Evolutionary conservation across 83 land plant species (phyloP).

Genomic region (Larix sibirica): DNA sequence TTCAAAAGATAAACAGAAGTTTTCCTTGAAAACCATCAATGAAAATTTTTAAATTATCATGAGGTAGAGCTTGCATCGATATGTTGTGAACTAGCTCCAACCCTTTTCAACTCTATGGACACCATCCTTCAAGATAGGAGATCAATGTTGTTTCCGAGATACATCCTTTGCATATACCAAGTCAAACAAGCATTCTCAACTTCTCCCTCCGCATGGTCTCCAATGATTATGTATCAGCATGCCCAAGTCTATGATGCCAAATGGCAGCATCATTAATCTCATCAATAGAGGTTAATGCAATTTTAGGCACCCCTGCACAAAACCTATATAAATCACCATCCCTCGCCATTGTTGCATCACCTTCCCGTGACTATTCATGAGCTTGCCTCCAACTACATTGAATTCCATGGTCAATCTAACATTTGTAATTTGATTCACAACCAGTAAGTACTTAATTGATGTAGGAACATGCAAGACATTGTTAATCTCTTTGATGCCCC

Average conservation of each 20-base stretch:
- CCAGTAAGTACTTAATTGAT: not conserved
- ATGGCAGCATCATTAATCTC: not conserved
- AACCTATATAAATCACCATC: not conserved
- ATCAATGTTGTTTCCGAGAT: not conserved
- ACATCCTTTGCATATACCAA: not conserved
- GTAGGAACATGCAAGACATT: not conserved
- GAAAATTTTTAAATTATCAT: not conserved
- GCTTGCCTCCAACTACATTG: not conserved
- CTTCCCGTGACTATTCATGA: not conserved
- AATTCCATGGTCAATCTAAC: not conserved
- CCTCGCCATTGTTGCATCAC: not conserved
- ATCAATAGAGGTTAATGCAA: not conserved
- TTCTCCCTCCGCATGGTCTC: not conserved
- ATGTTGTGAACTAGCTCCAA: not conserved
- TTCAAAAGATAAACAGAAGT: not conserved
- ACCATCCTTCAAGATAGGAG: not conserved
- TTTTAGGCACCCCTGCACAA: not conserved
- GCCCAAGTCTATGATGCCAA: not conserved
- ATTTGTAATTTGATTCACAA: not conserved
- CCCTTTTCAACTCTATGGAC: not conserved
- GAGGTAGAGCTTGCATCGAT: not conserved
- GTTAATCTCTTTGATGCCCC: not conserved
- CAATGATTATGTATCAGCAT: not conserved
- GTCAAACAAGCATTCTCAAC: not conserved
- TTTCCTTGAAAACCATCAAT: not conserved